These are phyloP conservation scores for Passiflora organensis DNA, from an alignment of 345 rosid species.

Conservation along the genomic window DNA sequence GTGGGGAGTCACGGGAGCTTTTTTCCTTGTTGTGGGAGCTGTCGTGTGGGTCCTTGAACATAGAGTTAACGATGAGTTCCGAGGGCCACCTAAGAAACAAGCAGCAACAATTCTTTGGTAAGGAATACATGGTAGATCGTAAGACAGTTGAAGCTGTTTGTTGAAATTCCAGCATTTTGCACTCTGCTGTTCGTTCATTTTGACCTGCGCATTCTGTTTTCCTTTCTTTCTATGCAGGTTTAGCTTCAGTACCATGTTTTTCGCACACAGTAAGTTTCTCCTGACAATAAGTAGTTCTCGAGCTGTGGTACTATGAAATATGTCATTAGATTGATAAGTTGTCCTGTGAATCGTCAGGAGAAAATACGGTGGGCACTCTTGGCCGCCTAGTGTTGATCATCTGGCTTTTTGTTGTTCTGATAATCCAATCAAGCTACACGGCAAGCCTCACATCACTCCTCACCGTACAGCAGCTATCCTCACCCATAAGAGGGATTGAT, in stretches of 20 bases:
- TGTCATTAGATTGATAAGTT: too few species aligned
- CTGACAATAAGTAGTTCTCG: neutral
- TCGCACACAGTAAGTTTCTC: slow-evolving; percentile 65
- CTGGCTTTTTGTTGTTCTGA: slow-evolving; percentile 88
- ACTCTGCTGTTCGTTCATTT: neutral
- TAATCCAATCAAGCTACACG: slow-evolving; percentile 90
- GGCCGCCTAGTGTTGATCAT: slow-evolving; percentile 73
- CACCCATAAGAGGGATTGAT: slow-evolving; percentile 83
- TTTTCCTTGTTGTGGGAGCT: slow-evolving; percentile 69
- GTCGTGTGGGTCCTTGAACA: slow-evolving; percentile 94
- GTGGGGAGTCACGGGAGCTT: slow-evolving; percentile 76
- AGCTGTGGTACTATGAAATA: too few species aligned
- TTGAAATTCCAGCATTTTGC: too few species aligned
- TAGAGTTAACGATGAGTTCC: slow-evolving; percentile 76
- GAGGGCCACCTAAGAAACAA: slow-evolving; percentile 80
- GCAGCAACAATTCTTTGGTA: slow-evolving; percentile 64
- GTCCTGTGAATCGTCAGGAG: slow-evolving; percentile 51
- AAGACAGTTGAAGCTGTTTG: too few species aligned
- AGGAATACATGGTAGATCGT: slow-evolving; percentile 17
- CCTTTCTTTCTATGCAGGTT: slow-evolving; percentile 52
- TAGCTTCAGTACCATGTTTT: slow-evolving; percentile 88
- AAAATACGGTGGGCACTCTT: slow-evolving; percentile 72
- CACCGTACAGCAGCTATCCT: slow-evolving; percentile 79
- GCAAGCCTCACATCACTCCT: slow-evolving; percentile 93
- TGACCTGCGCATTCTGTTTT: neutral